These are phyloP conservation scores for Gloeostereum incarnatum DNA, from an alignment of 768 basidiomycete species.

Conservation along the genomic window DNA sequence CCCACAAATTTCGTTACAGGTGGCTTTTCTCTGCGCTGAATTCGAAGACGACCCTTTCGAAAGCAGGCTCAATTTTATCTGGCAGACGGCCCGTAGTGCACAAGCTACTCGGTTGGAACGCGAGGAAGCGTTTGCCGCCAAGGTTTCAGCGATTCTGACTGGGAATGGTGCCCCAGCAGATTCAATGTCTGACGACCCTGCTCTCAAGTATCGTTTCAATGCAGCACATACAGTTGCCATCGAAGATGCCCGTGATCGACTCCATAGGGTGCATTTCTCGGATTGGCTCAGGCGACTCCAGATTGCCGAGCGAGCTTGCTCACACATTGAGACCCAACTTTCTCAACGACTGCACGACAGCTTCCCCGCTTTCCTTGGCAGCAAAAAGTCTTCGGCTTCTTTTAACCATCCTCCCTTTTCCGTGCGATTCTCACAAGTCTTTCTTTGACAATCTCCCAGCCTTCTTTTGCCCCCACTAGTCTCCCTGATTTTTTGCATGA, in stretches of 20 bases:
- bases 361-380: too few species aligned
- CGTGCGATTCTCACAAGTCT: constrained; percentile 56
- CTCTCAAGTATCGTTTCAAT: constrained; percentile 48
- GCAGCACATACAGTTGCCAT: constrained; percentile 58
- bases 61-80: constrained; percentile 63
- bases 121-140: constrained; percentile 74
- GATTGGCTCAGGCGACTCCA: constrained; percentile 61
- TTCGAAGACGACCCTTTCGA: constrained; percentile 84
- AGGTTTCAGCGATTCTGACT: constrained; percentile 55
- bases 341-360: constrained; percentile 31
- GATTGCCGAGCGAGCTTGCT: too few species aligned
- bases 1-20: constrained; percentile 48
- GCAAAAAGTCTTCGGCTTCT: constrained; percentile 20
- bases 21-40: constrained; percentile 64
- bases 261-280: constrained; percentile 60
- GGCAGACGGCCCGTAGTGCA: constrained; percentile 63
- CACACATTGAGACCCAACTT: too few species aligned
- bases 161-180: constrained; percentile 22
- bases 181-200: constrained; percentile 12
- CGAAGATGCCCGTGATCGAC: constrained; percentile 59
- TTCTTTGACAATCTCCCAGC: constrained; percentile 41
- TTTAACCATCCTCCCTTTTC: constrained; percentile 55
- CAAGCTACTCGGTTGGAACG: constrained; percentile 61
- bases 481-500: constrained; percentile 58
- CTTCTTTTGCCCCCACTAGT: constrained; percentile 45